phyloP scores from a whole-genome alignment of 257 asterid genomes.

The Solanum ossicruentum region DNA sequence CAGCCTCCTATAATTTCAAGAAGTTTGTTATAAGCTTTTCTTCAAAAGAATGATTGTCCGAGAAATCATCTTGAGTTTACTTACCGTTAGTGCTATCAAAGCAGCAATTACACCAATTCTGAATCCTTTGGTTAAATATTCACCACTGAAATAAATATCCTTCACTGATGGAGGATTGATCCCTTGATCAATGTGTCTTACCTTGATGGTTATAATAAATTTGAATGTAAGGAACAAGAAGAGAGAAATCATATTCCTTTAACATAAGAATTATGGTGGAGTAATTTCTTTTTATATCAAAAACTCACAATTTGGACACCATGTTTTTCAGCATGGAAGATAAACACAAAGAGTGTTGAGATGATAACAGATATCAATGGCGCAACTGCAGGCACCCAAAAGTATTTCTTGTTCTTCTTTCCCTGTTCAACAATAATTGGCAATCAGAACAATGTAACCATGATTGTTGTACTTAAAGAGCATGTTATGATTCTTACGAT shows the following conservation, averaged over 20 bases:
- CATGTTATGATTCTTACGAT: conserved; percentile 32
- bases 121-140: conserved; percentile 39
- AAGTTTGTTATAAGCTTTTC: neutral
- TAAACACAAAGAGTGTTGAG: conserved; percentile 45
- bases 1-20: conserved; percentile 48
- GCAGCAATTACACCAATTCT: conserved; percentile 54
- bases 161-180: conserved; percentile 46
- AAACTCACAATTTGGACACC: conserved; percentile 54
- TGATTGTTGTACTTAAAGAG: neutral
- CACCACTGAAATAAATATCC: conserved; percentile 42
- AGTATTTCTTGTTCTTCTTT: conserved; percentile 40
- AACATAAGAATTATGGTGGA: neutral
- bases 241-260: neutral
- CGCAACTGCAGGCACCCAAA: conserved; percentile 77
- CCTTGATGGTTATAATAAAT: conserved; percentile 16
- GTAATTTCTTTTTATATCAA: neutral
- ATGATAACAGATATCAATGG: conserved; percentile 59
- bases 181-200: conserved; percentile 35
- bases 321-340: conserved; percentile 56
- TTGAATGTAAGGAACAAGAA: neutral
- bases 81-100: conserved; percentile 55
- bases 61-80: neutral
- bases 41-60: neutral
- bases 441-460: neutral
- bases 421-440: conserved; percentile 24